Evolutionary conservation across 139 green algal genomes (phyloP), one percentile per base, ranked within the genome.

Genomic region (Volvox reticuliferus): DNA sequence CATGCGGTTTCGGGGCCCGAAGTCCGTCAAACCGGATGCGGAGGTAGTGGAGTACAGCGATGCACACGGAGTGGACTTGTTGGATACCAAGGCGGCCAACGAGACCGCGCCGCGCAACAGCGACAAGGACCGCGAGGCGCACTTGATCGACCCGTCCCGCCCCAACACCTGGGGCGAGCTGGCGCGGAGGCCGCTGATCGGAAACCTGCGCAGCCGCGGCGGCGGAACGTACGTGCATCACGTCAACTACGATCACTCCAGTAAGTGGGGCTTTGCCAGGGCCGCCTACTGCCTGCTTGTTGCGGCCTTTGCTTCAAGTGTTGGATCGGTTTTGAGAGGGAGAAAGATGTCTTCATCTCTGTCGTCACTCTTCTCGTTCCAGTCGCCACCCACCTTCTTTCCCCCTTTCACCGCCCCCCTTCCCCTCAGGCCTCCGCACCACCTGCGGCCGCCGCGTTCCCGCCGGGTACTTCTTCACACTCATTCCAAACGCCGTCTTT

Each of bases 21-120:
- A n/a, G 30, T 63, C 63, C 19, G 26, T 36, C 14, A 17, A 32
- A 35, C 63, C 30, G 32, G 33, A 79, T 22, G 12, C 32, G 55
- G 22, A 78, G 63, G 62, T 75, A 20, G 17, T 55, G 28, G 82
- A 88, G 63, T 89, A 44, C 36, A 67, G 84, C 67, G 84, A 89
- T 26, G 84, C 84, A n/a, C 84, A 89, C 84, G 84, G 35, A 62
- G 63, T 89, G 55, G 84, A 89, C 84, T 36, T 82, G 33, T 22
- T 33, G 24, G 84, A 89, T 24, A 89, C 84, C 33, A 89, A 89
- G 82, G 84, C 84, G 67, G 84, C 84, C 84, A 81, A 89, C 67
- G 84, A 89, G 84, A 69, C 67, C 12, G 84, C 84, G 0, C 62
- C 68, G 3, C 84, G 84, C 84, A 89, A 89, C 84, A 82, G 68